Conservation (phyloP, 768 basidiomycete genomes). For the Serpula lacrymans region DNA sequence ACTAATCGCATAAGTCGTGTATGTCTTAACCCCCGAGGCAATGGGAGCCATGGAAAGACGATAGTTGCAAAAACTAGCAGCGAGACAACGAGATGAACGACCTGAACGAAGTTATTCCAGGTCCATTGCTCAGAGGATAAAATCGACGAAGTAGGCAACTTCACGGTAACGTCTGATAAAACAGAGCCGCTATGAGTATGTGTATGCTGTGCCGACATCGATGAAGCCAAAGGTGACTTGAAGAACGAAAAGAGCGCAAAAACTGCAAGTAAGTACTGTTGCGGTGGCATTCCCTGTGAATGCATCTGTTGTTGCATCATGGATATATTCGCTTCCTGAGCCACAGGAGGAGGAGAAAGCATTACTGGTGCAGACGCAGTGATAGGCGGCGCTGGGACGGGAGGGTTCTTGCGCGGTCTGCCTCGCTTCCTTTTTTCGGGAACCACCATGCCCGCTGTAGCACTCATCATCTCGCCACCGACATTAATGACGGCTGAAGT, state of each 20-base stretch:
- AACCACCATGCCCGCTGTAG: conserved; percentile 26
- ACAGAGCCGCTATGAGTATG: conserved; percentile 62
- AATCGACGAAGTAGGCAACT: conserved; percentile 10
- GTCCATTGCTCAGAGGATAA: conserved; percentile 30
- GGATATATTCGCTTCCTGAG: conserved; percentile 8
- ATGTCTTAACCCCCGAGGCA: conserved; percentile 16
- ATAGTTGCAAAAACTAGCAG: conserved; percentile 58
- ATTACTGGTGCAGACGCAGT: conserved; percentile 20
- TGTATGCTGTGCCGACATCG: conserved; percentile 24
- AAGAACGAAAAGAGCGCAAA: conserved; percentile 87
- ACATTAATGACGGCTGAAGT: no score
- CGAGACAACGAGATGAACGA: conserved; percentile 65
- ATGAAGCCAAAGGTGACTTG: conserved; percentile 61
- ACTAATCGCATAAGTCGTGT: conserved; percentile 22
- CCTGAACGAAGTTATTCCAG: conserved; percentile 54
- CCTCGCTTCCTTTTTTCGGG: conserved; percentile 85
- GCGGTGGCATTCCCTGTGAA: conserved; percentile 22
- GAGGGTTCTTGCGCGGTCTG: conserved; percentile 69
- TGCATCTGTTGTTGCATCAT: conserved; percentile 8
- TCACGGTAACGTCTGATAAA: conserved; percentile 36
- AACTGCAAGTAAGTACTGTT: conserved; percentile 75
- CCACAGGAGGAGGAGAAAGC: conserved; percentile 12
- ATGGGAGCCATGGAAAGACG: conserved; percentile 44
- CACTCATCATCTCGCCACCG: conserved; percentile 22
- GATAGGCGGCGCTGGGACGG: conserved; percentile 37